Conservation (phyloP, 108 stramenopile genomes). For the Cyclotella kingstonii region DNA sequence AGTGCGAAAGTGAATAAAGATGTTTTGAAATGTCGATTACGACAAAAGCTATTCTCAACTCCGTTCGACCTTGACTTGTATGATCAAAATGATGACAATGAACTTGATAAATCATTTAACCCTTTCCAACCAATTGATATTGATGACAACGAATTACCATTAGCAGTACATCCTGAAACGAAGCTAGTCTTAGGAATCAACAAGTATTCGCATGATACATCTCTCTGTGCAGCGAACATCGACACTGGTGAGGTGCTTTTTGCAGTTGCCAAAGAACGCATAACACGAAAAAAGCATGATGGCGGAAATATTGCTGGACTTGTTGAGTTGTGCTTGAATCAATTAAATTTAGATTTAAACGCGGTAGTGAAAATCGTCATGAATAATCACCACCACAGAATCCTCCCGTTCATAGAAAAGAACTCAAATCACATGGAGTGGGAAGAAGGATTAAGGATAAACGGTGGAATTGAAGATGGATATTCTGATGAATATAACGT, state of each 20-base stretch:
- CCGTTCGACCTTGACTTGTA: slow-evolving; percentile 82
- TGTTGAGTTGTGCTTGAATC: slow-evolving; percentile 78
- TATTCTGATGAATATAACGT: slow-evolving; percentile 75
- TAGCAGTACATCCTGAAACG: slow-evolving; percentile 54
- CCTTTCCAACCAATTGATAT: slow-evolving; percentile 37
- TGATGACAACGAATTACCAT: slow-evolving; percentile 23
- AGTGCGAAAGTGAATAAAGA: no score
- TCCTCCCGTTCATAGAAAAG: slow-evolving; percentile 70
- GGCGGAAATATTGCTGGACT: slow-evolving; percentile 80
- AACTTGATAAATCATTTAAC: slow-evolving; percentile 34
- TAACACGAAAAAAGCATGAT: slow-evolving; percentile 86
- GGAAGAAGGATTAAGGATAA: slow-evolving; percentile 73
- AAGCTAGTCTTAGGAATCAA: slow-evolving; percentile 87
- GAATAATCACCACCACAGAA: slow-evolving; percentile 95
- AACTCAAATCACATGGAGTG: slow-evolving; percentile 64
- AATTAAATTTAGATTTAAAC: slow-evolving; percentile 72
- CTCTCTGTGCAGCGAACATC: slow-evolving; percentile 80
- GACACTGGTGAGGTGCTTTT: slow-evolving; percentile 81
- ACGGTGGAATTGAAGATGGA: slow-evolving; percentile 68
- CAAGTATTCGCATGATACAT: slow-evolving; percentile 92
- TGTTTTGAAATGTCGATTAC: no score
- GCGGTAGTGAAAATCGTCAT: slow-evolving; percentile 77
- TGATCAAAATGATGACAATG: slow-evolving; percentile 41
- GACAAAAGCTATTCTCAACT: slow-evolving; percentile 39
- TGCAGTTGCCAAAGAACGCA: slow-evolving; percentile 87